Evolutionary conservation across 805 yeast species (phyloP), one percentile per base, ranked within the genome.

Genomic region (Candida broadrunensis): DNA sequence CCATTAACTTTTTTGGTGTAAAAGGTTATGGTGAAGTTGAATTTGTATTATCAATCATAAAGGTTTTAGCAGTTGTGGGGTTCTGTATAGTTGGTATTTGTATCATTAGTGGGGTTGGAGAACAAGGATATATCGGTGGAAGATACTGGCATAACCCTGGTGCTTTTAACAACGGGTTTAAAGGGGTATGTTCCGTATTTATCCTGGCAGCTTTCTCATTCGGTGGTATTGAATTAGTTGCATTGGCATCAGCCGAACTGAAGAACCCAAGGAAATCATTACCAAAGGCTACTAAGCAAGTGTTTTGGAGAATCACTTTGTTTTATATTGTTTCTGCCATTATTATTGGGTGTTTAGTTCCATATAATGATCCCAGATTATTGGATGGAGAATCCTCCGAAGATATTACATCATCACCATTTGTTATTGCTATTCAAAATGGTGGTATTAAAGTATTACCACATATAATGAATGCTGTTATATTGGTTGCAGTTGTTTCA

Each of bases 391-490:
- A 73, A 1, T 70, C 75, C 29, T 63, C 57, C 21, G 69, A 65
- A 36, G 78, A 79, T 48, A 76, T 80, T 34, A 62, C 80, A 27
- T 82, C 87, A 19, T 83, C 89, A 13, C 90, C 91, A 17, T 84
- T 83, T 55, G 89, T 83, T 48, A 74, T 85, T 58, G 88, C 89
- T 33, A 76, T 83, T 43, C 65, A 73, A 15, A 63, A 72, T 36
- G 85, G 78, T 29, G 84, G 85, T 51, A 78, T 84, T 50, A 67
- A 65, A 37, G 85, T 80, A 35, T 69, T 83, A 31, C 90, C 90
- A 35, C 80, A 81, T 47, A 77, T 85, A 44, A 81, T 85, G 72
- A 85, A 85, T 58, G 86, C 81, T 20, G 88, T 84, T 34, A 82
- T 85, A 48, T 67, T 85, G 64, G 56, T 84, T 45, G 83, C 89